Percentiles rank a stretch among this genome's conserved stretches.
Evolutionary conservation across 176 grass and related monocot species (phyloP).

Genomic region (Avena sativa): DNA sequence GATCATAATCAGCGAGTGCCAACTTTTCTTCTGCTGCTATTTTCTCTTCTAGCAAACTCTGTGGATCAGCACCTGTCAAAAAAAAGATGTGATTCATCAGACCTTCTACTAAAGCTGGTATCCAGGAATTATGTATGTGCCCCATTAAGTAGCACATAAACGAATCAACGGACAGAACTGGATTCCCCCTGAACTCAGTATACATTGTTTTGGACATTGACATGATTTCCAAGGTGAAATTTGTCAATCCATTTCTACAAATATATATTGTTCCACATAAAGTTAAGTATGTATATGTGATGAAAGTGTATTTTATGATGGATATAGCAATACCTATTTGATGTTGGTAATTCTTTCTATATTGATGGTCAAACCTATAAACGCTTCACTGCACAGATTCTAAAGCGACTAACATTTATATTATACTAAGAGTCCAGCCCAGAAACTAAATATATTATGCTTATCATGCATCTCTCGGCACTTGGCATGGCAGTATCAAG

Average conservation of each 20-base stretch:
- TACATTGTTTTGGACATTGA: slow-evolving; percentile 5
- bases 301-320: slow-evolving; percentile 19
- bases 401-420: slow-evolving; percentile 6
- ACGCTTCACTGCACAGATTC: background rate
- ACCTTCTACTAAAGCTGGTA: slow-evolving; percentile 13
- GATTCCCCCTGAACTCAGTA: slow-evolving; percentile 8
- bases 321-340: background rate
- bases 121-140: slow-evolving; percentile 2
- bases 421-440: background rate
- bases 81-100: slow-evolving; percentile 30
- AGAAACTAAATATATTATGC: slow-evolving; percentile 17
- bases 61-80: slow-evolving; percentile 87
- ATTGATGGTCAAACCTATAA: background rate
- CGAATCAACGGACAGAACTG: slow-evolving; percentile 16
- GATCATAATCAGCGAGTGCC: slow-evolving; percentile 79
- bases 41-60: slow-evolving; percentile 93
- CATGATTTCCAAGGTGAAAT: slow-evolving; percentile 11
- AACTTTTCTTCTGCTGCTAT: slow-evolving; percentile 76
- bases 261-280: background rate
- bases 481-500: background rate
- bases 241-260: slow-evolving; percentile 18
- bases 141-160: slow-evolving; percentile 13
- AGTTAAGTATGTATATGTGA: background rate
- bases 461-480: background rate
- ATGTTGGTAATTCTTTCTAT: slow-evolving; percentile 16